Evolutionary conservation across 179 eudicot species (phyloP).

Genomic region (Camellia oleifera): DNA sequence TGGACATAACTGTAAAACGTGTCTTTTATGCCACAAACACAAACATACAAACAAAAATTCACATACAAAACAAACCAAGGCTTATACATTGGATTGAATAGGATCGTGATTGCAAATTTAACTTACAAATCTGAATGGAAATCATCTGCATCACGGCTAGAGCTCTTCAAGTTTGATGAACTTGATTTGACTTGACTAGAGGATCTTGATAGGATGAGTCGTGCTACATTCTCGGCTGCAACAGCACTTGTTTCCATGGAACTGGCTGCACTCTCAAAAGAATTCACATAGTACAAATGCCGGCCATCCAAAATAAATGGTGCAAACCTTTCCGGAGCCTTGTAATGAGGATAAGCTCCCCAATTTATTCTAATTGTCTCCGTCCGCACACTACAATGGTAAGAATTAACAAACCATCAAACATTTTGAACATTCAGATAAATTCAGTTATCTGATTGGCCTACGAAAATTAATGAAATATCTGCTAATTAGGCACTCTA

Average conservation of each 20-base stretch:
- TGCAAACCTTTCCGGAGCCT: slow-evolving; percentile 85
- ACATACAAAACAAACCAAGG: too few species aligned
- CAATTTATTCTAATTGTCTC: slow-evolving; percentile 77
- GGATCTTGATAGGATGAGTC: slow-evolving; percentile 65
- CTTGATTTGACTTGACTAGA: slow-evolving; percentile 22
- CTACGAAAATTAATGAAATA: background rate
- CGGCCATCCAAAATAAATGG: slow-evolving; percentile 72
- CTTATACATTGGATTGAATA: too few species aligned
- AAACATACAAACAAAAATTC: too few species aligned
- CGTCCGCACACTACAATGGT: slow-evolving; percentile 45
- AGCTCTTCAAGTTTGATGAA: slow-evolving; percentile 28
- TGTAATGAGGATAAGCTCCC: slow-evolving; percentile 96
- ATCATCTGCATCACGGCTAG: slow-evolving; percentile 20
- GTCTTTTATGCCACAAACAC: too few species aligned
- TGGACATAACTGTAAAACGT: too few species aligned
- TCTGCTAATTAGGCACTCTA: background rate
- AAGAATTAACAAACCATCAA: slow-evolving; percentile 4
- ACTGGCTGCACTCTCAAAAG: slow-evolving; percentile 95
- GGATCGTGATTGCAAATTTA: background rate
- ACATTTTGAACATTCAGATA: background rate
- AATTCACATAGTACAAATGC: slow-evolving; percentile 85
- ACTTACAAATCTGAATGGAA: slow-evolving; percentile 49
- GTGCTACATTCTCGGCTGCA: slow-evolving; percentile 86
- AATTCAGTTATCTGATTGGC: background rate
- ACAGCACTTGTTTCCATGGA: slow-evolving; percentile 95